Evolutionary conservation across 2,329 filamentous ascomycete species (phyloP).

Genomic region (Paecilomyces dactylethromorphus): DNA sequence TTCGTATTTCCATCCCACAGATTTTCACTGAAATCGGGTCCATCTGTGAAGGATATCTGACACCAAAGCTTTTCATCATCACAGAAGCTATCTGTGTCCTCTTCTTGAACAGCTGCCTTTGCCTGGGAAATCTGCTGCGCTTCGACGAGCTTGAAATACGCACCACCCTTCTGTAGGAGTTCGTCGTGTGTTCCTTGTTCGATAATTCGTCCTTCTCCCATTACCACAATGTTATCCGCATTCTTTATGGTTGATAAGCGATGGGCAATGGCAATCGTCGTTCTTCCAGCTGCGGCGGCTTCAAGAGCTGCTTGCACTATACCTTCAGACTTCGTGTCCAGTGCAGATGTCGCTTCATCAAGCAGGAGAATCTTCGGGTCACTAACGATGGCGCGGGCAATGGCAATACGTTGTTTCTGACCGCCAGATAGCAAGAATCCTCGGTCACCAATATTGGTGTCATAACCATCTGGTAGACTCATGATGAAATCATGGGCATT

Average conservation of each 20-base stretch:
- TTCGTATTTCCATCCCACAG: not conserved
- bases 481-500: conserved; percentile 92
- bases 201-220: conserved; percentile 73
- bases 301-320: conserved; percentile 94
- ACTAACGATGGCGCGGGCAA: conserved; percentile 82
- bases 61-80: too few relatives aligned
- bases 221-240: conserved; percentile 93
- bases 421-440: conserved; percentile 90
- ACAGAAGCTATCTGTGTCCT: conserved; percentile 15
- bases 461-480: conserved; percentile 75
- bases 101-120: conserved; percentile 13
- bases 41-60: too few relatives aligned
- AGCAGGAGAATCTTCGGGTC: conserved; percentile 88
- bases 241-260: conserved; percentile 89
- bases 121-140: conserved; percentile 58
- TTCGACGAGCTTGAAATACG: conserved; percentile 80
- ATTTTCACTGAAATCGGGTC: conserved; percentile 8
- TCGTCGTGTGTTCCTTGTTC: conserved; percentile 87
- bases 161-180: conserved; percentile 61
- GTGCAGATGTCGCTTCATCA: conserved; percentile 87
- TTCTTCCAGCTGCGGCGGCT: conserved; percentile 74
- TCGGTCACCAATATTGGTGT: conserved; percentile 91
- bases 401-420: conserved; percentile 94
- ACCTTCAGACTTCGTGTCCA: conserved; percentile 92
- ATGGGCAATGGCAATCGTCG: conserved; percentile 94